phyloP scores from a whole-genome alignment of 164 flowering plant genomes.

The Berberis vulgaris region DNA sequence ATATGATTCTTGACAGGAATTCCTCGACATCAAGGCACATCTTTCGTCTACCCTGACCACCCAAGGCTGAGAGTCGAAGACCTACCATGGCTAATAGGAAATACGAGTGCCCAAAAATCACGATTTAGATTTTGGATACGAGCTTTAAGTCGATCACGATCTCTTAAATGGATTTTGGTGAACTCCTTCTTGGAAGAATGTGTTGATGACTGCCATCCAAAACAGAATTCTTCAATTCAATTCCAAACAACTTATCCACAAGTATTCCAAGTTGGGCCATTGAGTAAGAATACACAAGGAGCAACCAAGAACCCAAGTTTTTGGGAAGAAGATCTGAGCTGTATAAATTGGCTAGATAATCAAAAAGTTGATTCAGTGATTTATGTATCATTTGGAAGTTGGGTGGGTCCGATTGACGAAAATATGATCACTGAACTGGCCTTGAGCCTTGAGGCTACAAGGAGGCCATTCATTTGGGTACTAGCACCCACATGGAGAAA shows the following conservation, averaged over 20 bases:
- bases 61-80: conserved; percentile 34
- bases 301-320: conserved; percentile 30
- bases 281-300: conserved; percentile 16
- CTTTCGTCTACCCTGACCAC: conserved; percentile 23
- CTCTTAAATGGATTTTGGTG: conserved; percentile 41
- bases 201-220: neutral
- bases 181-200: conserved; percentile 51
- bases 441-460: conserved; percentile 35
- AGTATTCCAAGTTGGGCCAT: conserved; percentile 37
- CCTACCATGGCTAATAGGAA: conserved; percentile 78
- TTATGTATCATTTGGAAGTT: conserved; percentile 78
- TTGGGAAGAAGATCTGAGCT: conserved; percentile 65
- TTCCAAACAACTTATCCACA: conserved; percentile 1
- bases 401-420: conserved; percentile 61
- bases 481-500: conserved; percentile 36
- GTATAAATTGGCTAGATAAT: conserved; percentile 55
- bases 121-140: conserved; percentile 67
- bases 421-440: conserved; percentile 38
- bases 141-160: conserved; percentile 35
- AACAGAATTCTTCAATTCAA: neutral
- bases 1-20: conserved; percentile 27
- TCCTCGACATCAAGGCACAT: conserved; percentile 26
- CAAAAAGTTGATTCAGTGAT: conserved; percentile 41
- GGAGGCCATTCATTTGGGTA: conserved; percentile 63
- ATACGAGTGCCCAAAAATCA: conserved; percentile 23